Conservation (phyloP, 345 rosid genomes). For the Physaria fendleri region DNA sequence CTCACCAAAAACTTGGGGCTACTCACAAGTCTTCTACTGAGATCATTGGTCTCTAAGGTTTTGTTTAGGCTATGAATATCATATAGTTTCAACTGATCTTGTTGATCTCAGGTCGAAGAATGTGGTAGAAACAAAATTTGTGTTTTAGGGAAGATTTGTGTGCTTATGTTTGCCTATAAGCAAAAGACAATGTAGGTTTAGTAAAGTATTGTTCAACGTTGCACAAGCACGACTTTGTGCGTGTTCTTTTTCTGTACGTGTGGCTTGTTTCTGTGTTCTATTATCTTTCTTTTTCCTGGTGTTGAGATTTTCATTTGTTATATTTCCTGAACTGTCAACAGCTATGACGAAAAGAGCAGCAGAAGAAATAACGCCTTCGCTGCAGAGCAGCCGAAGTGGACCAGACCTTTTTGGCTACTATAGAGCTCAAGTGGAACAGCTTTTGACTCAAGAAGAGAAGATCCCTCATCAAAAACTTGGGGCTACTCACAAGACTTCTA, state of each 20-base stretch:
- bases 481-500: neutral
- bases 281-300: neutral
- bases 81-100: neutral
- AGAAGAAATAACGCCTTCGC: conserved; percentile 5
- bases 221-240: neutral
- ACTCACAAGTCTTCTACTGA: neutral
- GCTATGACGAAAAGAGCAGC: conserved; percentile 20
- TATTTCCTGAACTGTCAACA: neutral
- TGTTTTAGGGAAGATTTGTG: neutral
- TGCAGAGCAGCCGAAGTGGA: neutral
- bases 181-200: neutral
- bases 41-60: too few relatives aligned
- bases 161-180: neutral
- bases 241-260: neutral
- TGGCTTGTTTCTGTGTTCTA: neutral
- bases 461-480: neutral
- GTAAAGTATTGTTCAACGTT: neutral
- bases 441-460: conserved; percentile 21
- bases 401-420: conserved; percentile 14
- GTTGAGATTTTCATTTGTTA: conserved; percentile 1
- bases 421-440: conserved; percentile 14
- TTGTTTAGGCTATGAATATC: too few relatives aligned
- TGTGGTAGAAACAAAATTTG: neutral
- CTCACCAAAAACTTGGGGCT: neutral
- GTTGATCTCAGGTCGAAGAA: neutral